phyloP scores from a whole-genome alignment of 2,329 filamentous ascomycete species.

The Fusarium secorum region DNA sequence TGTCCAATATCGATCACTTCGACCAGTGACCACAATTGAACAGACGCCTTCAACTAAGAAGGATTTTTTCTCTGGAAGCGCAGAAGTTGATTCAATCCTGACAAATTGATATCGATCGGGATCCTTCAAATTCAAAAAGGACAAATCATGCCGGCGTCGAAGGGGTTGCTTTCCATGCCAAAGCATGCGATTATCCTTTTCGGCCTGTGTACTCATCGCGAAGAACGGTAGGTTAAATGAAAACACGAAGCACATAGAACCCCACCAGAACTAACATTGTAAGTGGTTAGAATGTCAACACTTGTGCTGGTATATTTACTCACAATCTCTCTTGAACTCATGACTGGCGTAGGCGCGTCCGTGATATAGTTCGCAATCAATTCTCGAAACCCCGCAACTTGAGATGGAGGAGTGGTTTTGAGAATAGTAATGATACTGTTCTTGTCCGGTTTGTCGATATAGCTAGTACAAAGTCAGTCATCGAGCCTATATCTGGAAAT shows the following conservation, averaged over 20 bases:
- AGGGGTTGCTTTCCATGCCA: no score
- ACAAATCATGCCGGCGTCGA: no score
- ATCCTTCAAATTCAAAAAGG: no score
- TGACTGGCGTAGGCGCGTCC: not conserved
- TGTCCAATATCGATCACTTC: conserved; percentile 1
- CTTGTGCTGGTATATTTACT: no score
- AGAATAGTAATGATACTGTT: not conserved
- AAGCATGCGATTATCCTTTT: no score
- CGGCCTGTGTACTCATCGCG: no score
- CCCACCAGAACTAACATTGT: conserved; percentile 9
- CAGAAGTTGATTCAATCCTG: no score
- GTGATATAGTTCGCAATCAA: conserved; percentile 19
- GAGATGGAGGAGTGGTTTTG: not conserved
- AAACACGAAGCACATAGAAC: conserved; percentile 2
- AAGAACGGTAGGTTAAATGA: no score
- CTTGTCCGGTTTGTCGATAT: conserved; percentile 20
- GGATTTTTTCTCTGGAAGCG: no score
- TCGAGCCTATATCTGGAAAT: no score
- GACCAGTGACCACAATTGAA: conserved; percentile 9
- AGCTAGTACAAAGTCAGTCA: not conserved
- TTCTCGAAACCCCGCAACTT: not conserved
- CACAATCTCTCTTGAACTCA: conserved; percentile 2
- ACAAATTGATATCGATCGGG: no score
- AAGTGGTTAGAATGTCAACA: no score
- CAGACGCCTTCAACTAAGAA: not conserved